These are phyloP conservation scores for Raddia distichophylla DNA, from an alignment of 176 grass and related monocot species.

Conservation along the genomic window DNA sequence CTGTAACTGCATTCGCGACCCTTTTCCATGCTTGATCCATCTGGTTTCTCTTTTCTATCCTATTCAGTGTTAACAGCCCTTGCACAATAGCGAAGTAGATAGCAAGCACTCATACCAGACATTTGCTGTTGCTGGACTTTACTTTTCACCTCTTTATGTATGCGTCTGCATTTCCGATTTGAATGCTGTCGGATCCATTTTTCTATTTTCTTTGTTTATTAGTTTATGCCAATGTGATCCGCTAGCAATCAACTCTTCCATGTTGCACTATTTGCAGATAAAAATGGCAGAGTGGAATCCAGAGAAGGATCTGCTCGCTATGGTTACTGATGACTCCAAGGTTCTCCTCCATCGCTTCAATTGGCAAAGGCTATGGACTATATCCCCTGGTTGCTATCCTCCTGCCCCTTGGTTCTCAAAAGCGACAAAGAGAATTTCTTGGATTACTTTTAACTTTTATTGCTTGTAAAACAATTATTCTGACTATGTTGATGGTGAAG, in stretches of 20 bases:
- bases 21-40: constrained; percentile 8
- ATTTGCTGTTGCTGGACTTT: constrained; percentile 8
- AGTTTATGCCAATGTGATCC: constrained; percentile 22
- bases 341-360: constrained; percentile 94
- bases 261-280: constrained; percentile 58
- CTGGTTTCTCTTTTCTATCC: not conserved
- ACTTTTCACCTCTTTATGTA: not conserved
- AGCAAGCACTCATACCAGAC: not conserved
- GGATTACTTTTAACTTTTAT: not conserved
- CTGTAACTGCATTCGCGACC: not conserved
- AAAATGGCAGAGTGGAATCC: constrained; percentile 95
- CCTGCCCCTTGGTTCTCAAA: constrained; percentile 7
- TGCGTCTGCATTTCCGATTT: constrained; percentile 4
- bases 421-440: constrained; percentile 4
- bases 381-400: constrained; percentile 61
- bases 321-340: constrained; percentile 93
- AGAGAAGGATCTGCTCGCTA: constrained; percentile 95
- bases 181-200: not conserved
- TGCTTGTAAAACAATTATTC: not conserved
- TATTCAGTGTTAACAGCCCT: not conserved
- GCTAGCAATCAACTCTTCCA: not conserved
- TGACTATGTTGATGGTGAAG: not conserved
- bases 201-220: not conserved
- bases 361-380: constrained; percentile 98
- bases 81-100: not conserved